Evolutionary conservation across 805 yeast species (phyloP), one percentile per base, ranked within the genome.

Genomic region (Candida insectalens): DNA sequence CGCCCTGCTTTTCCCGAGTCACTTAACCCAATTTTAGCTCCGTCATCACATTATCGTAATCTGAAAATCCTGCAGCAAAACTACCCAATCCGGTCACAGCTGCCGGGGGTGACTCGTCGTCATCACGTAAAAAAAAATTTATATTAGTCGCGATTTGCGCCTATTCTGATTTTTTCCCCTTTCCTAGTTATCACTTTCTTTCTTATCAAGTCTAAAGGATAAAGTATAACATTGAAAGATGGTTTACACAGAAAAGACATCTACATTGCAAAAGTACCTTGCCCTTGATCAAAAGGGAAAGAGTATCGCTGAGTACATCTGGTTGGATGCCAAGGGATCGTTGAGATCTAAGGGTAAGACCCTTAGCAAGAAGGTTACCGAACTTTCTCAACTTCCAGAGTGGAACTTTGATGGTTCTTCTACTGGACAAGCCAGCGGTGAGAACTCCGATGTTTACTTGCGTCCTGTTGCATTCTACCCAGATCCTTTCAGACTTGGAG

Each of bases 371-470:
- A 69, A 64, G 53, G 81, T 92, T 36, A 55, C 73, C 30, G 67
- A 81, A 25, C 66, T 85, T 35, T 89, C 82, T 42, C 94, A 92
- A 56, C 71, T 92, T 50, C 96, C 97, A 47, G 96, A 89, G 65
- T 92, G 98, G 98, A 92, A 92, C 73, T 92, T 92, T 53, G 98
- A 92, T 62, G 98, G 98, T 64, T 88, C 97, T 29, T 88, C 97
- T 22, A 92, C 98, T 35, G 87, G 82, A 49, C 98, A 92, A 71
- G 97, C 98, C 36, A 96, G 96, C 53, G 98, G 98, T 50, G 78
- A 83, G 62, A 88, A 92, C 69, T 87, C 96, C 29, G 98, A 92
- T 60, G 75, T 92, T 43, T 87, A 85, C 62, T 70, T 92, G 55
- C 81, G 95, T 64, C 98, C 98, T n/a, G 94, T 75, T 46, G 85